phyloP scores from a whole-genome alignment of 495 filamentous ascomycete genomes.

The Hyaloscypha bicolor region DNA sequence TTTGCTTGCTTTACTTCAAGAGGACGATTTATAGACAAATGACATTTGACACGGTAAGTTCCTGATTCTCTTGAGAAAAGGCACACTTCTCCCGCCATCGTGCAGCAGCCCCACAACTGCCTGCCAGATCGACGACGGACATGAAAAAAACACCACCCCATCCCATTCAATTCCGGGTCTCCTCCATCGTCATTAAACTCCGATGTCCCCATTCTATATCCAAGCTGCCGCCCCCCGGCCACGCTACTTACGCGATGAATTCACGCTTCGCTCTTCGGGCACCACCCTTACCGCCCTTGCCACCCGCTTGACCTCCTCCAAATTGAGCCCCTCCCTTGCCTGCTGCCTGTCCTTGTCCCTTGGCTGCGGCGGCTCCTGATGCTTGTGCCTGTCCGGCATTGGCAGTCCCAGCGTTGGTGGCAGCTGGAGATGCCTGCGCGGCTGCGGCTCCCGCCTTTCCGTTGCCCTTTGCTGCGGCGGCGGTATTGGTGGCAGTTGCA shows the following conservation, averaged over 20 bases:
- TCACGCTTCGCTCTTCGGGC: conserved; percentile 19
- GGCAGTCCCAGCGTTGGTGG: no score
- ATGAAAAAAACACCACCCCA: conserved; percentile 1
- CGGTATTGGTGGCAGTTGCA: conserved; percentile 4
- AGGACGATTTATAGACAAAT: conserved; percentile 22
- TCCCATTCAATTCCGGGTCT: neutral
- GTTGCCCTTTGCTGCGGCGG: neutral
- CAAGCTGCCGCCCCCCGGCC: neutral
- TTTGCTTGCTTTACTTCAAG: neutral
- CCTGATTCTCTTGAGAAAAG: neutral
- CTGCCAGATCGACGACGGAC: neutral
- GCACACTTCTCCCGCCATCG: conserved; percentile 3
- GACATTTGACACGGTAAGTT: conserved; percentile 19
- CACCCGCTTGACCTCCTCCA: neutral
- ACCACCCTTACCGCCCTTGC: conserved; percentile 9
- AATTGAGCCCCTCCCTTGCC: neutral
- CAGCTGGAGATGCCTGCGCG: neutral
- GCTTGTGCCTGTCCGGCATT: no score
- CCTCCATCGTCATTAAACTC: conserved; percentile 14
- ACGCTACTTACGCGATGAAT: conserved; percentile 29
- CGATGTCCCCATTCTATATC: conserved; percentile 10
- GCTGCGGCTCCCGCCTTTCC: neutral
- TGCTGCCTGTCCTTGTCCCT: neutral
- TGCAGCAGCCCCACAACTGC: neutral
- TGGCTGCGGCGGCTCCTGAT: neutral